A percentile compares a stretch with the other conserved stretches of the same genome.
phyloP scores from a whole-genome alignment of 306 rosid genomes.

The Dryas alaskensis region DNA sequence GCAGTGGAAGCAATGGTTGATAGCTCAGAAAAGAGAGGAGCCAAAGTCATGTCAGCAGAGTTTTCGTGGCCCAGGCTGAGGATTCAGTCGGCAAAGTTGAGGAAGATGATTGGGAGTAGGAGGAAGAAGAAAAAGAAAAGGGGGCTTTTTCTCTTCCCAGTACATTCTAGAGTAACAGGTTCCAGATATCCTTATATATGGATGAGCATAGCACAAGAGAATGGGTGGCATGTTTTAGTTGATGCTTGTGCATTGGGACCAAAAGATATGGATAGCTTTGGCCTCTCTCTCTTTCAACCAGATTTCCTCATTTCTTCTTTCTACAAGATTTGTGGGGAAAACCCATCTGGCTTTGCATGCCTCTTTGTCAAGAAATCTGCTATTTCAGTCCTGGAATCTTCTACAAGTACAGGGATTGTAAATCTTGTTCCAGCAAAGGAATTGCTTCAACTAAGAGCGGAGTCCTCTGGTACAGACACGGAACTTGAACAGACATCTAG shows the following conservation, averaged over 20 bases:
- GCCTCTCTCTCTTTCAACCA: slow-evolving; percentile 73
- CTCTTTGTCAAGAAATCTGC: slow-evolving; percentile 72
- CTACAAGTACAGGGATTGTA: slow-evolving; percentile 66
- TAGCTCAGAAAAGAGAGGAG: slow-evolving; percentile 72
- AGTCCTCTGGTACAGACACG: slow-evolving; percentile 51
- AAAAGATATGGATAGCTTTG: slow-evolving; percentile 87
- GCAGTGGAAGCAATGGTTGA: slow-evolving; percentile 68
- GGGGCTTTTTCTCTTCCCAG: slow-evolving; percentile 83
- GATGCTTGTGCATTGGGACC: slow-evolving; percentile 94
- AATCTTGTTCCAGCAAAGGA: slow-evolving; percentile 55
- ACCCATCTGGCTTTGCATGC: slow-evolving; percentile 97
- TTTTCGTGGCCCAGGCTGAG: slow-evolving; percentile 94
- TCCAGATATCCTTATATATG: slow-evolving; percentile 82
- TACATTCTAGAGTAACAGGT: slow-evolving; percentile 86
- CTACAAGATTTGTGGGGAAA: slow-evolving; percentile 82
- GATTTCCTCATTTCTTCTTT: slow-evolving; percentile 83
- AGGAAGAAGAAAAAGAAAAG: slow-evolving; percentile 53
- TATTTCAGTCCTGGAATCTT: slow-evolving; percentile 49
- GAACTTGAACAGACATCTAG: slow-evolving; percentile 37
- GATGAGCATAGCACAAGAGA: slow-evolving; percentile 86
- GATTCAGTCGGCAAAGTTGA: slow-evolving; percentile 58
- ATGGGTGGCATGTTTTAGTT: slow-evolving; percentile 80
- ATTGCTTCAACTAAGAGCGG: slow-evolving; percentile 37
- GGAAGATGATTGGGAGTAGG: slow-evolving; percentile 61
- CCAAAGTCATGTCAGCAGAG: slow-evolving; percentile 60